Conservation (phyloP, 2,329 filamentous ascomycete genomes). For the Nemania abortiva region DNA sequence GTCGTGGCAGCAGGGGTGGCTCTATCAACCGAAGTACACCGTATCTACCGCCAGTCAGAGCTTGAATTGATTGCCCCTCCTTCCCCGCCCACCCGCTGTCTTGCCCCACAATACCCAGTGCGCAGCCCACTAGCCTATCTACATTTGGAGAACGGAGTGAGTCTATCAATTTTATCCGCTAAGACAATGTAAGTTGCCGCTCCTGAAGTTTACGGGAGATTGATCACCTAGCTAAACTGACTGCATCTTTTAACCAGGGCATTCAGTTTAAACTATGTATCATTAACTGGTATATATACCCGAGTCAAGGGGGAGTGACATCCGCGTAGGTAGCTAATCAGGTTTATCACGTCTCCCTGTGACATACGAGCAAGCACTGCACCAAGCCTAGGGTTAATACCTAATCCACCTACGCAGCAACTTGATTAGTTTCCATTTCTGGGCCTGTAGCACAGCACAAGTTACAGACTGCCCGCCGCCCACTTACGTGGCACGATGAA, state of each 20-base stretch:
- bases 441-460: constrained; percentile 11
- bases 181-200: constrained; percentile 29
- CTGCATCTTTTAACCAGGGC: neutral
- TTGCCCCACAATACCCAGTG: neutral
- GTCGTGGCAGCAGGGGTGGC: constrained; percentile 35
- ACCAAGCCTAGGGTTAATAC: constrained; percentile 11
- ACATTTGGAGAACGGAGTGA: constrained; percentile 19
- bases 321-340: neutral
- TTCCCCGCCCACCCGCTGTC: neutral
- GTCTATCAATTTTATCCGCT: constrained; percentile 19
- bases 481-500: constrained; percentile 38
- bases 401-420: constrained; percentile 15
- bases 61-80: constrained; percentile 4
- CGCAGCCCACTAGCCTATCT: neutral
- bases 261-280: neutral
- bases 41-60: constrained; percentile 1
- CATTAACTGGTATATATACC: neutral
- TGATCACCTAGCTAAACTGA: neutral
- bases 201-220: constrained; percentile 11
- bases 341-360: neutral
- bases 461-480: constrained; percentile 10
- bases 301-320: neutral
- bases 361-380: constrained; percentile 9
- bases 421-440: neutral
- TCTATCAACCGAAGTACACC: constrained; percentile 22